Evolutionary conservation across 495 filamentous ascomycete genomes (phyloP).

Genomic region (Zalerion maritima): DNA sequence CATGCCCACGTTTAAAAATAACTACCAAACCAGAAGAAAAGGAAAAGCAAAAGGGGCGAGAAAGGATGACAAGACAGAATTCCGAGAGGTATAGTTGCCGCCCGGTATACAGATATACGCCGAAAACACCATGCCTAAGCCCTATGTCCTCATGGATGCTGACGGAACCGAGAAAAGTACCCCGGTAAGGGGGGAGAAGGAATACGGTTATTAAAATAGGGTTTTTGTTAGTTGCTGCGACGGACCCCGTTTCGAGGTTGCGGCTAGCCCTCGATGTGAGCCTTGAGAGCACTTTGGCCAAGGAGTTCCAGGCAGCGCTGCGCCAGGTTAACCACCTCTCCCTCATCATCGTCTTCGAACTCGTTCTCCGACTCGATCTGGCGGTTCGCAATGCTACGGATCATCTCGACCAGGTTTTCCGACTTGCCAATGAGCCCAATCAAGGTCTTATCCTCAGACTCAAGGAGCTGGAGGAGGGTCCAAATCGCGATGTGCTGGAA

Average conservation of each 20-base stretch:
- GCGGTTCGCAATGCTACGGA: conserved; percentile 76
- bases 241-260: not conserved
- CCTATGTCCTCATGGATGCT: conserved; percentile 24
- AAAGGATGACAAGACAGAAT: conserved; percentile 1
- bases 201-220: conserved; percentile 5
- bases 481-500: conserved; percentile 99
- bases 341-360: conserved; percentile 71
- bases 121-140: conserved; percentile 20
- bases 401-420: conserved; percentile 78
- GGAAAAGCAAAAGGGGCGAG: conserved; percentile 6
- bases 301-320: conserved; percentile 78
- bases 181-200: conserved; percentile 15
- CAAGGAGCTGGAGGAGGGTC: conserved; percentile 88
- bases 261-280: conserved; percentile 39
- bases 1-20: too few species aligned
- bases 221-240: too few species aligned
- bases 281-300: conserved; percentile 41
- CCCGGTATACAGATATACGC: conserved; percentile 18
- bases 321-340: conserved; percentile 84
- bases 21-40: too few species aligned
- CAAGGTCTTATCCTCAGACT: conserved; percentile 79
- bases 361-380: conserved; percentile 85
- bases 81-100: conserved; percentile 13
- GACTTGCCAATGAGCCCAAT: conserved; percentile 75
- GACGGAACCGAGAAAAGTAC: conserved; percentile 24